Conservation (phyloP, 306 rosid genomes). For the Psophocarpus tetragonolobus region DNA sequence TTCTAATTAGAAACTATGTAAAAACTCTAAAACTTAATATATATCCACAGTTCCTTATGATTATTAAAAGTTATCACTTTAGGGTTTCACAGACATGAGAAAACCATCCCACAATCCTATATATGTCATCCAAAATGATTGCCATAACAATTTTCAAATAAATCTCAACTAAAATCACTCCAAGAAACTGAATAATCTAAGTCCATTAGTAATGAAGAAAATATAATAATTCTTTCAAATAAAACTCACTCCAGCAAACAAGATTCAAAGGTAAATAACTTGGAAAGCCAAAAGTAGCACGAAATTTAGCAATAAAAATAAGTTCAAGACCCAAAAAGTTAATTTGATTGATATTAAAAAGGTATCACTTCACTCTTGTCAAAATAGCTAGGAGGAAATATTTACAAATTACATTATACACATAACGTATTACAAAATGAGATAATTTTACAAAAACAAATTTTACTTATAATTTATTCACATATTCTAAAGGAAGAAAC, state of each 20-base stretch:
- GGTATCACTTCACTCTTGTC: too few species aligned
- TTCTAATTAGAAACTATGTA: not conserved
- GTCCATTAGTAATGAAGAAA: not conserved
- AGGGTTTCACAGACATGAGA: not conserved
- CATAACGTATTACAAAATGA: too few species aligned
- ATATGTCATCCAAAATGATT: not conserved
- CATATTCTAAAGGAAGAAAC: too few species aligned
- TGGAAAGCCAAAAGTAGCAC: not conserved
- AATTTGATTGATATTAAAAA: not conserved
- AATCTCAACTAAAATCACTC: too few species aligned
- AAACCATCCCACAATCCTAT: not conserved
- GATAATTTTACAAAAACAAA: too few species aligned
- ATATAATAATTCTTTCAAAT: not conserved
- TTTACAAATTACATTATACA: too few species aligned
- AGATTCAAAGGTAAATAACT: not conserved
- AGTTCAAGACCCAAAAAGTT: not conserved
- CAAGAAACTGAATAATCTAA: not conserved
- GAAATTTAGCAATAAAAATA: not conserved
- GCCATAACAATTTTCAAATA: too few species aligned
- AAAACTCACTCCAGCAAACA: not conserved
- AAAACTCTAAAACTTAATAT: not conserved
- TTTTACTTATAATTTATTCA: too few species aligned
- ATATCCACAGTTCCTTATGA: not conserved
- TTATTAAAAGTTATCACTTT: not conserved
- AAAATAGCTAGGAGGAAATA: too few species aligned